Percentiles rank a stretch among this genome's conserved stretches.
Conservation (phyloP, 2,329 filamentous ascomycete genomes). For the Paecilomyces sp. region DNA sequence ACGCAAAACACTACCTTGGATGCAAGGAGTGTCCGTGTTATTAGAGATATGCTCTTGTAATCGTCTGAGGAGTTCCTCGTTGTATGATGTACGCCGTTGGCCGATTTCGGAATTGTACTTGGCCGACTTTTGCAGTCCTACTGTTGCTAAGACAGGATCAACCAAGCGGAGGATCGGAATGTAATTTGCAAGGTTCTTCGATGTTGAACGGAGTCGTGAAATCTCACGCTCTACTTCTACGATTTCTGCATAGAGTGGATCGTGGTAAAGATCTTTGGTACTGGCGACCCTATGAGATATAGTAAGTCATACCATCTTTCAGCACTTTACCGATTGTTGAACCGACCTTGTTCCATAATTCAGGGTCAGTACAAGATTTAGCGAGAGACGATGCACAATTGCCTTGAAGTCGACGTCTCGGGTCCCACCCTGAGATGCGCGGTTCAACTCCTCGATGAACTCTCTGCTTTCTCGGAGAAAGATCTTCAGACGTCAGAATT, state of each 20-base stretch:
- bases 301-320: background rate
- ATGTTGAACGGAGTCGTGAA: slow-evolving; percentile 8
- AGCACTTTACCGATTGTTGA: background rate
- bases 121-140: background rate
- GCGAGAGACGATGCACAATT: slow-evolving; percentile 4
- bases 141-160: slow-evolving; percentile 2
- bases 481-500: background rate
- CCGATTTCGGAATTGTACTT: slow-evolving; percentile 6
- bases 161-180: slow-evolving; percentile 8
- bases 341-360: slow-evolving; percentile 6
- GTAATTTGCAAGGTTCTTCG: slow-evolving; percentile 8
- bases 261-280: slow-evolving; percentile 4
- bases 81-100: slow-evolving; percentile 3
- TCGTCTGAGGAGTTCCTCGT: slow-evolving; percentile 1
- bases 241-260: slow-evolving; percentile 6
- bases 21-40: slow-evolving; percentile 6
- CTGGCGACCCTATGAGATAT: slow-evolving; percentile 1
- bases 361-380: slow-evolving; percentile 6
- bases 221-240: slow-evolving; percentile 8
- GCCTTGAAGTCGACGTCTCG: slow-evolving; percentile 2
- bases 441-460: slow-evolving; percentile 5
- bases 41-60: slow-evolving; percentile 4
- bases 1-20: slow-evolving; percentile 7
- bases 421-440: slow-evolving; percentile 2
- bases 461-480: slow-evolving; percentile 5